Base-by-base conservation (phyloP, 768 basidiomycete genomes). In the Mycena albidolilacea region DNA sequence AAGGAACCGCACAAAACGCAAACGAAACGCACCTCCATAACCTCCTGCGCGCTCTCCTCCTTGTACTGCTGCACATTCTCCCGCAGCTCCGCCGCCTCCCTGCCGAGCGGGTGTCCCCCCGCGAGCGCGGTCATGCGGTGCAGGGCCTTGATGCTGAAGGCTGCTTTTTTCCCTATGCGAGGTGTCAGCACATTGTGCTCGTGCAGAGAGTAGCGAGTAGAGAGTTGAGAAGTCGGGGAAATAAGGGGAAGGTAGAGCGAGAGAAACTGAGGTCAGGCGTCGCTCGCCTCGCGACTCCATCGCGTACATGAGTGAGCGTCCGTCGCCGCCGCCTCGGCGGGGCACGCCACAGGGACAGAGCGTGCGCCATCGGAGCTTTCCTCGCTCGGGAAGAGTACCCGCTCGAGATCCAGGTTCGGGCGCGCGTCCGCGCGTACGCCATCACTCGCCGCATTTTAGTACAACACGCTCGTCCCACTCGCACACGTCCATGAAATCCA, bases 141-240 rank as follows among this genome's bases (percentile, higher is more conserved):
- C 82, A 96, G 89, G 19, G 97, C 96, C 81, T 93, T 93, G 87
- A 97, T 95, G 67, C 94, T 91, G 79, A 94, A 88, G 3, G 95
- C 93, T 5, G 96, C 96, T 80, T 94, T 95, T 76, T 93, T 92
- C 95, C 96, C 95, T 96, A 80, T 1, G 14, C 30, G 64, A 41
- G 5, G 37, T 19, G 52, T 54, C 6, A 54, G 21, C 30, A 54
- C 41, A 9, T 43, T 30, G 52, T 8, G 17, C 30, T 30, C 30
- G 17, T 50, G 6, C 14, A 1, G 17, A 0, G 46, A 7, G 46
- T 48, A n/a, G 14, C 6, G n/a, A 50, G 30, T 30, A n/a, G n/a
- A 17, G 48, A 48, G n/a, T n/a, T n/a, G n/a, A 54, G 7, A 30
- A 30, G 30, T 30, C 30, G 9, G 23, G 54, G 21, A 35, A 35